phyloP scores from a whole-genome alignment of 352 stramenopile genomes.

The Plasmopara muralis region DNA sequence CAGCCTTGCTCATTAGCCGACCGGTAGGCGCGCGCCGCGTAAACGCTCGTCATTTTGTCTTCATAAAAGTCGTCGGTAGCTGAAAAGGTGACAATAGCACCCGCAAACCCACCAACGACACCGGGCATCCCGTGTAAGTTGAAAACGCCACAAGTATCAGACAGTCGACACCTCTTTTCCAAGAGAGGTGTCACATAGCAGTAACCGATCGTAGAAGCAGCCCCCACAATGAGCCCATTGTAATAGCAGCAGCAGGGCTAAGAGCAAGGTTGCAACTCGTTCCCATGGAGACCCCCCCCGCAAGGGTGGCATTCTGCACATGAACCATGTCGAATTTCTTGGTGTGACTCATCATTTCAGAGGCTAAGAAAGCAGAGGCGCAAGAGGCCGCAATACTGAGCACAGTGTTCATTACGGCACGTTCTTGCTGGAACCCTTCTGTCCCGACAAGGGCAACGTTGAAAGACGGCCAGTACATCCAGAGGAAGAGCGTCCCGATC shows the following conservation, averaged over 20 bases:
- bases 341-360: slow-evolving; percentile 27
- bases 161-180: slow-evolving; percentile 35
- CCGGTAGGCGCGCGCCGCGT: slow-evolving; percentile 37
- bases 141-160: slow-evolving; percentile 54
- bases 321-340: slow-evolving; percentile 85
- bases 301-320: slow-evolving; percentile 79
- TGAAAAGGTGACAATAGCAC: slow-evolving; percentile 43
- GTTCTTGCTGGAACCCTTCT: slow-evolving; percentile 58
- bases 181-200: slow-evolving; percentile 35
- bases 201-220: slow-evolving; percentile 43
- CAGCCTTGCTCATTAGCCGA: slow-evolving; percentile 36
- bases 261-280: slow-evolving; percentile 63
- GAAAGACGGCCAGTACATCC: slow-evolving; percentile 87
- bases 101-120: slow-evolving; percentile 51
- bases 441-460: slow-evolving; percentile 58
- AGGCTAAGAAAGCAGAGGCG: slow-evolving; percentile 46
- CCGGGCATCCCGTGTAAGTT: slow-evolving; percentile 80
- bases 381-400: slow-evolving; percentile 63
- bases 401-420: slow-evolving; percentile 70
- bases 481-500: slow-evolving; percentile 82
- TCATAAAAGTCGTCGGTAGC: slow-evolving; percentile 50
- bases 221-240: slow-evolving; percentile 47
- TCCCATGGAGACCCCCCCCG: slow-evolving; percentile 77
- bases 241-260: slow-evolving; percentile 46
- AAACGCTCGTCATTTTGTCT: slow-evolving; percentile 37